phyloP scores from a whole-genome alignment of 202 grass and related monocot species.

The Musa balbisiana region DNA sequence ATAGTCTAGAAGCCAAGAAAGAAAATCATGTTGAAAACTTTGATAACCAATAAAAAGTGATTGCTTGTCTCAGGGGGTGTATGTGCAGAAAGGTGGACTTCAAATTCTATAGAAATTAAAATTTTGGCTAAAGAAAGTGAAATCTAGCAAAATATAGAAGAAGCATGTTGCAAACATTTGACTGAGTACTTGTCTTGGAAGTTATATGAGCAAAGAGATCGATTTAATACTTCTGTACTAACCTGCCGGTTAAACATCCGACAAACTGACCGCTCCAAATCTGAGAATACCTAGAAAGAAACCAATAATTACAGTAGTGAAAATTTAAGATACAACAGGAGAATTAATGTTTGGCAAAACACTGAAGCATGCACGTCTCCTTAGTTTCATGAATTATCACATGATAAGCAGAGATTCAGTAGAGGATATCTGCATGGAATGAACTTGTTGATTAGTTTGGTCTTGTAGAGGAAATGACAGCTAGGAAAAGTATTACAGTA shows the following conservation, averaged over 20 bases:
- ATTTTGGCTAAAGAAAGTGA: too few relatives aligned
- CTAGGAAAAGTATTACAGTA: neutral
- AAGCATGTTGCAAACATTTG: neutral
- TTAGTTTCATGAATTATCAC: neutral
- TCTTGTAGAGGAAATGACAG: neutral
- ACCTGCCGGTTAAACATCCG: conserved; percentile 96
- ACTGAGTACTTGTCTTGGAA: neutral
- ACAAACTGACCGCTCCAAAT: conserved; percentile 94
- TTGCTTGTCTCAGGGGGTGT: too few relatives aligned
- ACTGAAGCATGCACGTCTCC: conserved; percentile 2
- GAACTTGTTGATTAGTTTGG: neutral
- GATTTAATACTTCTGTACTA: conserved; percentile 7
- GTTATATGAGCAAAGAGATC: neutral
- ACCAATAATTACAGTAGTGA: conserved; percentile 3
- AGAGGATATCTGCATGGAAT: neutral
- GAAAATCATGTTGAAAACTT: too few relatives aligned
- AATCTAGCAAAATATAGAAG: too few relatives aligned
- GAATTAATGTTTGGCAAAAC: neutral
- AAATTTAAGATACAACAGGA: conserved; percentile 1
- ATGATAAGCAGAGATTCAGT: neutral
- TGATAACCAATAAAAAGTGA: too few relatives aligned
- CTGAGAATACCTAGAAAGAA: conserved; percentile 84
- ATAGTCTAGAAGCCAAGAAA: too few relatives aligned
- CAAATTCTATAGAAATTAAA: too few relatives aligned
- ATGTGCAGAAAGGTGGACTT: too few relatives aligned